A percentile compares a stretch with the other conserved stretches of the same genome.
These are phyloP conservation scores for Zopfochytrium polystomum DNA, from an alignment of 371 early-diverging fungal species.

Conservation along the genomic window DNA sequence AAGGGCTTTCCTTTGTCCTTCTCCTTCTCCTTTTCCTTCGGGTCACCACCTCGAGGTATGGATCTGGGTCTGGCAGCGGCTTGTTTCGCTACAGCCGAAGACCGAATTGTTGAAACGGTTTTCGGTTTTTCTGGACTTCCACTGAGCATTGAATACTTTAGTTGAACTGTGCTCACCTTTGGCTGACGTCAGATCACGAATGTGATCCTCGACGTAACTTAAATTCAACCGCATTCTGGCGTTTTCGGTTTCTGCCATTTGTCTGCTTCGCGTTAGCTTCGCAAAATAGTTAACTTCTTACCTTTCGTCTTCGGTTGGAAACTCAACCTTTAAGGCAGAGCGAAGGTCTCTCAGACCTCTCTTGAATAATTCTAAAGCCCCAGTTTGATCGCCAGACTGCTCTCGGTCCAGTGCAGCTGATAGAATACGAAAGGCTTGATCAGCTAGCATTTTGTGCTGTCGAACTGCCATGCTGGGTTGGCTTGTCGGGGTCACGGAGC, in stretches of 20 bases:
- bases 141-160: not conserved
- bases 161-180: not conserved
- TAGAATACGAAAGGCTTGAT: constrained; percentile 35
- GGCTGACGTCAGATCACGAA: constrained; percentile 11
- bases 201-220: constrained; percentile 36
- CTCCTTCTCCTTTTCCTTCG: not conserved
- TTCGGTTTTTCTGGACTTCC: not conserved
- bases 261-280: constrained; percentile 9
- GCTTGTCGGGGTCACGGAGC: too few species aligned
- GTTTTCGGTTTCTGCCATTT: constrained; percentile 40
- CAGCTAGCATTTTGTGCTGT: constrained; percentile 41
- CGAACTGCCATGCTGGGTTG: too few species aligned
- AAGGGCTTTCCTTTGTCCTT: not conserved
- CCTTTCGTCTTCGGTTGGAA: constrained; percentile 30
- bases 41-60: not conserved
- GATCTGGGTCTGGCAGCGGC: not conserved
- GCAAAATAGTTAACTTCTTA: constrained; percentile 5
- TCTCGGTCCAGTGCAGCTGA: constrained; percentile 41
- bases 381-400: constrained; percentile 23
- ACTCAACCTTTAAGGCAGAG: constrained; percentile 30
- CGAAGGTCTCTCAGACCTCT: constrained; percentile 36
- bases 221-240: constrained; percentile 47
- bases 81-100: not conserved
- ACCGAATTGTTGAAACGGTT: not conserved
- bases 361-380: constrained; percentile 35